A percentile compares a stretch with the other conserved stretches of the same genome.
These are phyloP conservation scores for Chaetomium fimeti DNA, from an alignment of 495 filamentous ascomycete genomes.

Conservation along the genomic window DNA sequence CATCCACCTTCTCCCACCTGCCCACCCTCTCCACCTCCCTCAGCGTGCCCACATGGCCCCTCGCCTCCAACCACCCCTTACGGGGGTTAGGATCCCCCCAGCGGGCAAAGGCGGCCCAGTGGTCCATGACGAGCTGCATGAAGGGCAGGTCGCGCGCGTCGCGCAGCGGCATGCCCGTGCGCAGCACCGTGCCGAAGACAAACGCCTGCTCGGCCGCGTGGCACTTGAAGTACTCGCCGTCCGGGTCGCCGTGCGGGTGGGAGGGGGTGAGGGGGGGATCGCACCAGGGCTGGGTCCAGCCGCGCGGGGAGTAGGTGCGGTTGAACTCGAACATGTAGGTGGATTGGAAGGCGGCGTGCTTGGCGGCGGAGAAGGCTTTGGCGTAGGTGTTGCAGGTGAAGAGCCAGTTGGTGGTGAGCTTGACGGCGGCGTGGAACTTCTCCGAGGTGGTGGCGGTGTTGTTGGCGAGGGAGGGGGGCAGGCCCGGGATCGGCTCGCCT, in stretches of 20 bases:
- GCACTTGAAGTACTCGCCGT: slow-evolving; percentile 47
- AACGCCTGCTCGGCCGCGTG: slow-evolving; percentile 51
- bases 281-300: slow-evolving; percentile 44
- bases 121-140: slow-evolving; percentile 31
- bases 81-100: slow-evolving; percentile 33
- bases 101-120: slow-evolving; percentile 33
- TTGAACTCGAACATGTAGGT: slow-evolving; percentile 45
- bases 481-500: background rate
- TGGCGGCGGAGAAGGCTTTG: slow-evolving; percentile 36
- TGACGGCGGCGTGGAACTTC: slow-evolving; percentile 28
- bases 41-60: slow-evolving; percentile 29
- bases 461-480: slow-evolving; percentile 19
- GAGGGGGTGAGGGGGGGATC: slow-evolving; percentile 30
- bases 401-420: slow-evolving; percentile 39
- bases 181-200: slow-evolving; percentile 37
- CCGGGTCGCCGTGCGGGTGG: slow-evolving; percentile 40
- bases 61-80: slow-evolving; percentile 19
- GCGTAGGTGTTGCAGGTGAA: slow-evolving; percentile 44
- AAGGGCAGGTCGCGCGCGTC: slow-evolving; percentile 34
- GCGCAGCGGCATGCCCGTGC: slow-evolving; percentile 29
- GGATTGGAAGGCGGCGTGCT: slow-evolving; percentile 32
- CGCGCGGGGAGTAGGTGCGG: slow-evolving; percentile 44
- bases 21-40: slow-evolving; percentile 25
- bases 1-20: slow-evolving; percentile 28
- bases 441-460: slow-evolving; percentile 12